Percentiles rank a stretch among this genome's conserved stretches.
Evolutionary conservation across 2,329 filamentous ascomycete species (phyloP).

Genomic region (Thyridium curvatum): DNA sequence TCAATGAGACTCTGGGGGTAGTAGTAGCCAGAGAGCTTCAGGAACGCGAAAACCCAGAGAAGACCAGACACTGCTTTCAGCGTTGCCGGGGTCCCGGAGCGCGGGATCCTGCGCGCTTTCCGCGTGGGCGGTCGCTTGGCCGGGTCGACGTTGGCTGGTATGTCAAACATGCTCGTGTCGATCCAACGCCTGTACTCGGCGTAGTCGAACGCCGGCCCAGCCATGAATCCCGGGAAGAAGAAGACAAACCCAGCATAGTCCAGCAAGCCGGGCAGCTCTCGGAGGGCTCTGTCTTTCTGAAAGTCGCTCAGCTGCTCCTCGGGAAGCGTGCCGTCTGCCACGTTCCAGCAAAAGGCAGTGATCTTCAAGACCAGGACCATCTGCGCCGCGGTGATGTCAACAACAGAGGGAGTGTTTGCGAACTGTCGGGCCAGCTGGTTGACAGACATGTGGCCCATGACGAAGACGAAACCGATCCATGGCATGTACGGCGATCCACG

Average conservation of each 20-base stretch:
- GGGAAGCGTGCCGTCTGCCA: slow-evolving; percentile 82
- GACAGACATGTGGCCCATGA: slow-evolving; percentile 93
- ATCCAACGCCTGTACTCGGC: slow-evolving; percentile 90
- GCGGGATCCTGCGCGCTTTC: slow-evolving; percentile 86
- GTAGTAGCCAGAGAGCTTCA: slow-evolving; percentile 66
- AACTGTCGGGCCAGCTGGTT: slow-evolving; percentile 82
- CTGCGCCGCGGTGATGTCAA: slow-evolving; percentile 92
- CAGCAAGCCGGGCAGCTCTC: slow-evolving; percentile 65
- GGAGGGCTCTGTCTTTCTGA: slow-evolving; percentile 76
- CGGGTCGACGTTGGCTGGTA: slow-evolving; percentile 75
- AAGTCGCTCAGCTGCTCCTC: slow-evolving; percentile 75
- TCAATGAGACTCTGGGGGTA: slow-evolving; percentile 55
- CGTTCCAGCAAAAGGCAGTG: slow-evolving; percentile 94
- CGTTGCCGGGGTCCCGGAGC: slow-evolving; percentile 78
- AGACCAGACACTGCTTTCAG: slow-evolving; percentile 70
- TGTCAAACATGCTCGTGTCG: slow-evolving; percentile 88
- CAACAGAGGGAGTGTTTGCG: slow-evolving; percentile 48
- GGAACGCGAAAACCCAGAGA: slow-evolving; percentile 71
- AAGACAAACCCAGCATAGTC: slow-evolving; percentile 88
- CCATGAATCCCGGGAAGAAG: slow-evolving; percentile 89
- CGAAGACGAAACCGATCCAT: slow-evolving; percentile 88
- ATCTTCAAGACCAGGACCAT: slow-evolving; percentile 99
- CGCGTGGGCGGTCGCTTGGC: slow-evolving; percentile 78
- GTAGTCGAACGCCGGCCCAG: slow-evolving; percentile 90
- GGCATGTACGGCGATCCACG: slow-evolving; percentile 86